A percentile compares a stretch with the other conserved stretches of the same genome.
Evolutionary conservation across 331 rosid genomes (phyloP).

Genomic region (Pyrus hybrid): DNA sequence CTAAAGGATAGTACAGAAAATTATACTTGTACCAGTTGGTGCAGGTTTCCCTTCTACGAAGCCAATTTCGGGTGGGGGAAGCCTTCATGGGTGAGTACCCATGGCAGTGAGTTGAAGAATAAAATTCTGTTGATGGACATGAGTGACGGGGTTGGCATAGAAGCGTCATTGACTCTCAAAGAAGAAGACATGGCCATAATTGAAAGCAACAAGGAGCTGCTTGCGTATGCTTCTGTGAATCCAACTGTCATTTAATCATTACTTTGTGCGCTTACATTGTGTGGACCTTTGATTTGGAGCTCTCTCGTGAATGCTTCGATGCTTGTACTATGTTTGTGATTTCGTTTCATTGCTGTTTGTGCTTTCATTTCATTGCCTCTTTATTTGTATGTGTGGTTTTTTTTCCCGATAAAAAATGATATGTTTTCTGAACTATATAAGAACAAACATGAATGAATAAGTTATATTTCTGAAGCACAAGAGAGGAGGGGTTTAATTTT

Average conservation of each 20-base stretch:
- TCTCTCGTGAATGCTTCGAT: too few relatives aligned
- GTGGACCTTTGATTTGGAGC: too few relatives aligned
- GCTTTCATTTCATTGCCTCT: too few relatives aligned
- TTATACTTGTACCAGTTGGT: constrained; percentile 11
- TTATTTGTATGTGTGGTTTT: too few relatives aligned
- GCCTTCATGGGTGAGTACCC: constrained; percentile 12
- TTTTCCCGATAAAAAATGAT: too few relatives aligned
- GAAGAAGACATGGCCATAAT: constrained; percentile 13
- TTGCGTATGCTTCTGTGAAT: not conserved
- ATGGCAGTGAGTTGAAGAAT: not conserved
- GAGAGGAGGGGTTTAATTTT: too few relatives aligned
- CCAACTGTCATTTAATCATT: not conserved
- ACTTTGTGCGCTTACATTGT: too few relatives aligned
- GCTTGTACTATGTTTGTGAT: too few relatives aligned
- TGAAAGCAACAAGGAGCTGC: constrained; percentile 1
- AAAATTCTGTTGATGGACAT: not conserved
- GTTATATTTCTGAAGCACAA: too few relatives aligned
- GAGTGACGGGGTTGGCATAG: constrained; percentile 13
- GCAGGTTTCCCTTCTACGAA: constrained; percentile 13
- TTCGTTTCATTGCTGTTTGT: too few relatives aligned
- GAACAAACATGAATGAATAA: too few relatives aligned
- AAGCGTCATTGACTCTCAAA: not conserved
- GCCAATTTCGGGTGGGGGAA: constrained; percentile 26
- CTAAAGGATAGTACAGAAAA: not conserved
- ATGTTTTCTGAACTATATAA: too few relatives aligned